A percentile compares a stretch with the other conserved stretches of the same genome.
These are phyloP conservation scores for Simmondsia chinensis DNA, from an alignment of 148 eudicot species.

Conservation along the genomic window DNA sequence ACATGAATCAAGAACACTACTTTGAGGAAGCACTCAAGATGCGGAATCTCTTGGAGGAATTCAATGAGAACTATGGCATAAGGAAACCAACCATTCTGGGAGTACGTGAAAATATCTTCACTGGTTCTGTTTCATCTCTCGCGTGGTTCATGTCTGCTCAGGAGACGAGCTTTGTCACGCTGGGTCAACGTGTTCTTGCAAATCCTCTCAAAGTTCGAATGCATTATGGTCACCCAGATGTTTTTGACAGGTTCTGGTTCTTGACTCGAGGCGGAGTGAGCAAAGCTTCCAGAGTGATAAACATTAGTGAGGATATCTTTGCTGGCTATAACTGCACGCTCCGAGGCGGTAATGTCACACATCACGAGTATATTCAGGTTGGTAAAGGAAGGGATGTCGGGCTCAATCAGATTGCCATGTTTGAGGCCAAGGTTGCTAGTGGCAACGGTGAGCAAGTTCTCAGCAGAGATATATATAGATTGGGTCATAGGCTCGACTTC, in stretches of 20 bases:
- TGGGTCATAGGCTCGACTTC: slow-evolving; percentile 91
- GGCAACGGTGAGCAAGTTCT: slow-evolving; percentile 93
- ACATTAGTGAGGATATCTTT: slow-evolving; percentile 89
- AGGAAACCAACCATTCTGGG: slow-evolving; percentile 87
- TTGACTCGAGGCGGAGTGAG: slow-evolving; percentile 85
- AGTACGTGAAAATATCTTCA: slow-evolving; percentile 82
- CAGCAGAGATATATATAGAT: slow-evolving; percentile 88
- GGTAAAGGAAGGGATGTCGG: slow-evolving; percentile 99
- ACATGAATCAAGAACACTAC: slow-evolving; percentile 88
- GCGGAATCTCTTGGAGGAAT: slow-evolving; percentile 87
- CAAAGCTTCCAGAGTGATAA: slow-evolving; percentile 87
- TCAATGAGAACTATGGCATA: slow-evolving; percentile 49
- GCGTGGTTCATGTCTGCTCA: slow-evolving; percentile 99
- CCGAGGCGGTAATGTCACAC: slow-evolving; percentile 91
- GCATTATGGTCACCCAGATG: slow-evolving; percentile 99
- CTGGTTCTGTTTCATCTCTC: slow-evolving; percentile 95
- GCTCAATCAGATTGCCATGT: slow-evolving; percentile 87
- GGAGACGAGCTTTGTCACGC: slow-evolving; percentile 84
- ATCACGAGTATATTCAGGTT: slow-evolving; percentile 92
- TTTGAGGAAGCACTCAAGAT: slow-evolving; percentile 95
- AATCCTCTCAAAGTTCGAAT: slow-evolving; percentile 88
- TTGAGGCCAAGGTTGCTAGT: slow-evolving; percentile 97
- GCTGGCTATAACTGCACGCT: slow-evolving; percentile 95
- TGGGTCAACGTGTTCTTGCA: slow-evolving; percentile 93
- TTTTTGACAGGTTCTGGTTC: slow-evolving; percentile 91